Conservation (phyloP, 768 basidiomycete species). For the Tricholoma bakamatsutake region DNA sequence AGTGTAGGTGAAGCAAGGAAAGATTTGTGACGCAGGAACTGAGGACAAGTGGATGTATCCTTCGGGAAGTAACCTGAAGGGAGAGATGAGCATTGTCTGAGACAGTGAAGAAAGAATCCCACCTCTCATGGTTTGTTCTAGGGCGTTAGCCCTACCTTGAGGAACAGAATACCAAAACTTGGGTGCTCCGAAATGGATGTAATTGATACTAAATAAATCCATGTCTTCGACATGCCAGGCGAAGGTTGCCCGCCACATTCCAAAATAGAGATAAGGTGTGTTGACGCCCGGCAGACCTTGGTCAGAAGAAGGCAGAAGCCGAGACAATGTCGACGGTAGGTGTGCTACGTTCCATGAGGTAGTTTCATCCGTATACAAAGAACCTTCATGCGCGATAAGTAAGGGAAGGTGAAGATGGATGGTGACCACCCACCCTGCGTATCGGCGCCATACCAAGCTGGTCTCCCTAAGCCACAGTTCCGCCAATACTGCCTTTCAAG, state of each 20-base stretch:
- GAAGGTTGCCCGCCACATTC: constrained; percentile 99
- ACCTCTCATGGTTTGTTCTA: constrained; percentile 93
- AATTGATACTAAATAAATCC: constrained; percentile 99
- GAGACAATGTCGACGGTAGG: constrained; percentile 80
- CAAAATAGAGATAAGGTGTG: constrained; percentile 95
- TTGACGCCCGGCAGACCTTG: constrained; percentile 91
- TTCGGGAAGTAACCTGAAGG: constrained; percentile 79
- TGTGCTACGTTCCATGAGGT: constrained; percentile 92
- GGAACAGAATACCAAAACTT: constrained; percentile 98
- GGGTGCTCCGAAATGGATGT: constrained; percentile 96
- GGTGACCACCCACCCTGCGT: constrained; percentile 60
- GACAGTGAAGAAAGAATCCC: constrained; percentile 11
- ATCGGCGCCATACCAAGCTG: constrained; percentile 99
- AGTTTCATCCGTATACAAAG: constrained; percentile 69
- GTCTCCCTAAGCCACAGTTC: constrained; percentile 78
- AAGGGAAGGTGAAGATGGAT: background rate
- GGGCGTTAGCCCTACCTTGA: constrained; percentile 69
- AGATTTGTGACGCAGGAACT: constrained; percentile 95
- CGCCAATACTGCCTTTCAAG: constrained; percentile 92
- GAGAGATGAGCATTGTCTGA: constrained; percentile 3
- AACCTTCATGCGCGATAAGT: constrained; percentile 34
- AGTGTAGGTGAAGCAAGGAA: constrained; percentile 87
- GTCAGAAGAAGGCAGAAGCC: constrained; percentile 61
- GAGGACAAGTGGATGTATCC: constrained; percentile 78
- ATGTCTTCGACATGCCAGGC: constrained; percentile 99